Evolutionary conservation across 139 green algal species (phyloP).

Genomic region (Coelastrella sp.): DNA sequence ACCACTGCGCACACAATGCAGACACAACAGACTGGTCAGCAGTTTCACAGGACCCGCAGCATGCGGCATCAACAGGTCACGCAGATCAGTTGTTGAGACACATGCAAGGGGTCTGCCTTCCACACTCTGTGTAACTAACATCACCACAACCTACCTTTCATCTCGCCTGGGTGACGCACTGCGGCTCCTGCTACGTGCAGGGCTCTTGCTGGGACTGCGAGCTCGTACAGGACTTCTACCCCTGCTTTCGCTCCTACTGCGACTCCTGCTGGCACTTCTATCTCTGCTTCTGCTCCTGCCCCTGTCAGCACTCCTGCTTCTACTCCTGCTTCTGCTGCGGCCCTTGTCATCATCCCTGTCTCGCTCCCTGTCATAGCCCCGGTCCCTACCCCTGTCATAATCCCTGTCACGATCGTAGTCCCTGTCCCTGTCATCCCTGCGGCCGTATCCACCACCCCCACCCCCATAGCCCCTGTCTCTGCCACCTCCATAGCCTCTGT

Average conservation of each 20-base stretch:
- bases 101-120: background rate
- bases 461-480: constrained; percentile 19
- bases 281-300: constrained; percentile 5
- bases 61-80: background rate
- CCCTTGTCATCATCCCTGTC: constrained; percentile 23
- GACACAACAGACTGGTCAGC: no score
- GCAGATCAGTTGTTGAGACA: background rate
- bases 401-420: constrained; percentile 1
- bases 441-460: constrained; percentile 1
- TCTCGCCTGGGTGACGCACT: constrained; percentile 6
- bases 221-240: background rate
- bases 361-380: background rate
- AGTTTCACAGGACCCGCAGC: background rate
- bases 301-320: background rate
- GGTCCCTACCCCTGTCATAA: constrained; percentile 4
- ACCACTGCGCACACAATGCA: no score
- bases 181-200: constrained; percentile 24
- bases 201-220: constrained; percentile 11
- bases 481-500: constrained; percentile 27
- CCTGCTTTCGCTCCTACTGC: constrained; percentile 8
- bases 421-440: background rate
- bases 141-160: background rate
- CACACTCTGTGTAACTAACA: background rate
- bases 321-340: background rate
- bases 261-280: constrained; percentile 26